Percentiles rank a stretch among this genome's conserved stretches.
These are phyloP conservation scores for Rhizopus stolonifer DNA, from an alignment of 371 early-diverging fungal genomes.

Conservation along the genomic window DNA sequence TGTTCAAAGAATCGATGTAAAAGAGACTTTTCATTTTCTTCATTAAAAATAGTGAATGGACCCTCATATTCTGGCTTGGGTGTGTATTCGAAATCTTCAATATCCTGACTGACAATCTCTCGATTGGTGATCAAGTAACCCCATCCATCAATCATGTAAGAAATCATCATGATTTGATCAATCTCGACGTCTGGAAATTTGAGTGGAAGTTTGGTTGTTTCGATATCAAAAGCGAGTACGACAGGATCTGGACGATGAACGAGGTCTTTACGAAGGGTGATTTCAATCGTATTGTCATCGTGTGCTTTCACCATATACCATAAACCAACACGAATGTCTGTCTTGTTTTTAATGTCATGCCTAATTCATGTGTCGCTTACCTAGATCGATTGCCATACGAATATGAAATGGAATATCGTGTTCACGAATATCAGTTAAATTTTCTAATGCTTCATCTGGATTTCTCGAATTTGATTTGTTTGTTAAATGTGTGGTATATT, in stretches of 20 bases:
- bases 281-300: constrained; percentile 53
- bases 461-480: constrained; percentile 36
- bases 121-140: constrained; percentile 98
- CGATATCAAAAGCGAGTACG: constrained; percentile 98
- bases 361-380: constrained; percentile 34
- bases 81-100: constrained; percentile 97
- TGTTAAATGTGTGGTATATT: constrained; percentile 25
- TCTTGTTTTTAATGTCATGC: not conserved
- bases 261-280: constrained; percentile 75
- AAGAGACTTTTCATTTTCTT: constrained; percentile 83
- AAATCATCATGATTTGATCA: constrained; percentile 99
- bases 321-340: constrained; percentile 92
- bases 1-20: constrained; percentile 93
- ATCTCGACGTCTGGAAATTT: constrained; percentile 96
- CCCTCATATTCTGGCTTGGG: constrained; percentile 97
- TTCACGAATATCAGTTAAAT: constrained; percentile 89
- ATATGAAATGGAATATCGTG: constrained; percentile 94
- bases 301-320: constrained; percentile 87
- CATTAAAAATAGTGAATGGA: constrained; percentile 97
- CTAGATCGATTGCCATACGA: constrained; percentile 91
- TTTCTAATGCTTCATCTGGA: constrained; percentile 48
- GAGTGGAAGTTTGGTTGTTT: constrained; percentile 97
- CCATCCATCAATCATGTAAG: constrained; percentile 97
- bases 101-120: constrained; percentile 94
- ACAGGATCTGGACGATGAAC: constrained; percentile 97